A percentile compares a stretch with the other conserved stretches of the same genome.
phyloP scores from a whole-genome alignment of 176 grass and related monocot genomes.

The Musa beccarii region DNA sequence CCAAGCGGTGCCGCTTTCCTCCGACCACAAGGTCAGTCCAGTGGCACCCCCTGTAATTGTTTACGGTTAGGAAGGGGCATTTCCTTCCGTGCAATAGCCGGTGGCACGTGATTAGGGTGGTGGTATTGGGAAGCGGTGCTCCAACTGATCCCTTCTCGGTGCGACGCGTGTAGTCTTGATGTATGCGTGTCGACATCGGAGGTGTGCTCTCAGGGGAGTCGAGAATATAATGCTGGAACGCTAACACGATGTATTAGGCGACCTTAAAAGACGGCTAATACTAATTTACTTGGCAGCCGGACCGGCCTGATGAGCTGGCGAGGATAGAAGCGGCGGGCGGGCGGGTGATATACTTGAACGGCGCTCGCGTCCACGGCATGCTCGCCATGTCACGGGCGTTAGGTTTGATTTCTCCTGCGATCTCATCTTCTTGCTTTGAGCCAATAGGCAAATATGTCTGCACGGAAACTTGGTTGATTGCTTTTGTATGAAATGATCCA shows the following conservation, averaged over 20 bases:
- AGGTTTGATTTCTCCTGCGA: constrained; percentile 25
- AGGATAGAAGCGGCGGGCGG: constrained; percentile 63
- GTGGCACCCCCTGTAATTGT: constrained; percentile 6
- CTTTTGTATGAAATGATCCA: not conserved
- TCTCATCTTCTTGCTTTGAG: not conserved
- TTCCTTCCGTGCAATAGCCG: not conserved
- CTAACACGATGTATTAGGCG: not conserved
- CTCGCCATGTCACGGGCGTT: constrained; percentile 89
- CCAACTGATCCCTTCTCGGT: not conserved
- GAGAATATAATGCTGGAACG: not conserved
- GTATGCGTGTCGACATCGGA: not conserved
- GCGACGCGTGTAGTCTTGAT: not conserved
- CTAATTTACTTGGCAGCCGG: constrained; percentile 37
- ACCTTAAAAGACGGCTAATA: not conserved
- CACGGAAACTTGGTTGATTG: not conserved
- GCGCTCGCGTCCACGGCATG: constrained; percentile 64
- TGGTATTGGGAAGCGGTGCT: not conserved
- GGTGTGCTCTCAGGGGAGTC: not conserved
- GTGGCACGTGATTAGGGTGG: not conserved
- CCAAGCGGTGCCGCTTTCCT: constrained; percentile 45
- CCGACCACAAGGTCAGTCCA: constrained; percentile 73
- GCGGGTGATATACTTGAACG: constrained; percentile 50
- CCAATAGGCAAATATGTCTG: not conserved
- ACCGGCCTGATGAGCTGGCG: constrained; percentile 57
- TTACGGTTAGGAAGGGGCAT: not conserved